Percentiles rank a stretch among this genome's conserved stretches.
Conservation (phyloP, 345 rosid species). For the Populus alba region DNA sequence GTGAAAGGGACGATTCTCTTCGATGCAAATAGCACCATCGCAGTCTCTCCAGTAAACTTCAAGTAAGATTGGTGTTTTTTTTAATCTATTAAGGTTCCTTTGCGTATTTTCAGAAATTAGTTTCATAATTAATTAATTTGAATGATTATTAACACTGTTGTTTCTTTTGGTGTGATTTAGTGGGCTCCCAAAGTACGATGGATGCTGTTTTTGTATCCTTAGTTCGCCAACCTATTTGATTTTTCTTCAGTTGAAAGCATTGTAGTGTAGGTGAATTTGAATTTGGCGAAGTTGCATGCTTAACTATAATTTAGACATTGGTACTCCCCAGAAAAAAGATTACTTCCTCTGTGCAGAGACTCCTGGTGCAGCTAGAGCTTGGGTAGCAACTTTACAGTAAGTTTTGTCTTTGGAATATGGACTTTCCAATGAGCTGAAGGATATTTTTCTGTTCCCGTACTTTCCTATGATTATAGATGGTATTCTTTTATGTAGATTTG, state of each 20-base stretch:
- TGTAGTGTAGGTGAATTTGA: neutral
- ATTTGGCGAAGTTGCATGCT: slow-evolving; percentile 14
- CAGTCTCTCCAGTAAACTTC: slow-evolving; percentile 89
- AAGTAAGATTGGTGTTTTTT: slow-evolving; percentile 50
- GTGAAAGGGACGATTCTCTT: slow-evolving; percentile 77
- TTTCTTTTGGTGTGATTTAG: slow-evolving; percentile 43
- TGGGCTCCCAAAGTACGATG: slow-evolving; percentile 91
- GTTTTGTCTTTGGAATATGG: slow-evolving; percentile 24
- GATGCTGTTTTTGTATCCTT: slow-evolving; percentile 98
- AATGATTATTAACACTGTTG: slow-evolving; percentile 9
- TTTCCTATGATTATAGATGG: neutral
- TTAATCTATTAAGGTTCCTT: neutral
- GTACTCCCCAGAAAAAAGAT: slow-evolving; percentile 95
- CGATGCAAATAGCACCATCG: slow-evolving; percentile 86
- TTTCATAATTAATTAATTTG: neutral
- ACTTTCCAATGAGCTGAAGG: neutral
- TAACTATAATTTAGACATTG: slow-evolving; percentile 67
- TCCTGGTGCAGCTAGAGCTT: slow-evolving; percentile 96
- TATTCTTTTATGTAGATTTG: neutral
- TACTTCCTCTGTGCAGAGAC: slow-evolving; percentile 97
- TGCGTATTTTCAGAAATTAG: slow-evolving; percentile 1
- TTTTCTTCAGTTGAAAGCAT: slow-evolving; percentile 5
- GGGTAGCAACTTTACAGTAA: slow-evolving; percentile 96
- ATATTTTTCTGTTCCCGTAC: neutral
- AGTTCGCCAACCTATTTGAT: neutral